A percentile compares a stretch with the other conserved stretches of the same genome.
Evolutionary conservation across 805 yeast genomes (phyloP).

Genomic region (Wickerhamiella dianesei): DNA sequence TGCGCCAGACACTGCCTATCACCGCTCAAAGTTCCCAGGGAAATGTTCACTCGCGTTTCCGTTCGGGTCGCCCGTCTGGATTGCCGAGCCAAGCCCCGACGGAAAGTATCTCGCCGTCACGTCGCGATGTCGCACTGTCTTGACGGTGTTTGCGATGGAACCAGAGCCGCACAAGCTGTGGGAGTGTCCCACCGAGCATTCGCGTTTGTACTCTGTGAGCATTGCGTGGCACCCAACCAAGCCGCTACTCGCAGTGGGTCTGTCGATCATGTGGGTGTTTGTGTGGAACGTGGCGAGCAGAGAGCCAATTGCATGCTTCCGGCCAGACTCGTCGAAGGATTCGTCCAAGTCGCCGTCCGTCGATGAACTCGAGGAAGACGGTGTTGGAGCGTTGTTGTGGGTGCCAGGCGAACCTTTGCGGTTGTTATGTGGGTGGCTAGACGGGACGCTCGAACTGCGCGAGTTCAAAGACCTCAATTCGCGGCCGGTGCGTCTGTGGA

Average conservation of each 20-base stretch:
- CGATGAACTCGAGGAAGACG: neutral
- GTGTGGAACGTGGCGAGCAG: neutral
- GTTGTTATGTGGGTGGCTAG: constrained; percentile 1
- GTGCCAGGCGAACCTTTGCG: neutral
- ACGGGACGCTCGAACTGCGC: neutral
- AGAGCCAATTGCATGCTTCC: neutral
- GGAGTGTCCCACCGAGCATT: neutral
- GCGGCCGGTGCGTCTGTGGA: neutral
- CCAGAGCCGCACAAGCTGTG: neutral
- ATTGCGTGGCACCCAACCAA: constrained; percentile 1
- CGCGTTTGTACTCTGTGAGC: neutral
- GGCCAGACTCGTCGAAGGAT: neutral
- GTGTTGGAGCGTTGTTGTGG: neutral
- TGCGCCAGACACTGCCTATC: neutral
- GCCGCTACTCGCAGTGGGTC: neutral
- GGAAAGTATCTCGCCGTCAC: neutral
- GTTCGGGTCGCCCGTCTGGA: neutral
- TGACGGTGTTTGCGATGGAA: neutral
- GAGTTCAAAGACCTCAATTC: neutral
- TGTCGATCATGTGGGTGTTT: neutral
- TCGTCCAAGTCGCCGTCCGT: neutral
- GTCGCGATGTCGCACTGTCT: neutral
- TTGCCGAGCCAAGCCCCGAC: neutral
- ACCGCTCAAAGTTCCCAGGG: neutral
- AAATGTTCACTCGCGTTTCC: neutral